Conservation (phyloP, 768 basidiomycete species). For the Mrakia frigida region DNA sequence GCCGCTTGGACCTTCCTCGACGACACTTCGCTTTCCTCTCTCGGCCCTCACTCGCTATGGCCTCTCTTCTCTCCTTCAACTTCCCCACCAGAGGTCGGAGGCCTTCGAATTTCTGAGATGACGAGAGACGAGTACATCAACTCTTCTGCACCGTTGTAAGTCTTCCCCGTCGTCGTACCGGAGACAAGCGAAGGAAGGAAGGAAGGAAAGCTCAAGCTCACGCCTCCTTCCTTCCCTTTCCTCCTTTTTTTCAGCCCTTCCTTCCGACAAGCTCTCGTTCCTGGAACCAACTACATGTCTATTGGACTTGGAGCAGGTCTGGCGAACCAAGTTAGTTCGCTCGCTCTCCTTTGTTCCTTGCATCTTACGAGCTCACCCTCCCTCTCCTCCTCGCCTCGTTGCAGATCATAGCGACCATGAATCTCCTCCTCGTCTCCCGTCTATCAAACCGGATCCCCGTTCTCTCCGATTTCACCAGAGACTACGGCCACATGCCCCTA, state of each 20-base stretch:
- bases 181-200: not conserved
- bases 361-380: not conserved
- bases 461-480: not conserved
- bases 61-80: not conserved
- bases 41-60: not conserved
- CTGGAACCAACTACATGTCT: not conserved
- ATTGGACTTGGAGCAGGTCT: not conserved
- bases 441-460: not conserved
- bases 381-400: not conserved
- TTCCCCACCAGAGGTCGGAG: not conserved
- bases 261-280: not conserved
- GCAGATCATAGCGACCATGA: conserved; percentile 5
- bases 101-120: not conserved
- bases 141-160: not conserved
- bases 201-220: not conserved
- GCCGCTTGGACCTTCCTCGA: not conserved
- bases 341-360: not conserved
- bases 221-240: not conserved
- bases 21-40: not conserved
- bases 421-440: not conserved
- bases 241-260: not conserved
- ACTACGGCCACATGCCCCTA: not conserved
- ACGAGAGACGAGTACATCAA: not conserved
- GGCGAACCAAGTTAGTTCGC: not conserved
- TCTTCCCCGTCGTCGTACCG: no score